Percentiles rank a stretch among this genome's conserved stretches.
These are phyloP conservation scores for Lactuca saligna DNA, from an alignment of 129 eudicot species.

Conservation along the genomic window DNA sequence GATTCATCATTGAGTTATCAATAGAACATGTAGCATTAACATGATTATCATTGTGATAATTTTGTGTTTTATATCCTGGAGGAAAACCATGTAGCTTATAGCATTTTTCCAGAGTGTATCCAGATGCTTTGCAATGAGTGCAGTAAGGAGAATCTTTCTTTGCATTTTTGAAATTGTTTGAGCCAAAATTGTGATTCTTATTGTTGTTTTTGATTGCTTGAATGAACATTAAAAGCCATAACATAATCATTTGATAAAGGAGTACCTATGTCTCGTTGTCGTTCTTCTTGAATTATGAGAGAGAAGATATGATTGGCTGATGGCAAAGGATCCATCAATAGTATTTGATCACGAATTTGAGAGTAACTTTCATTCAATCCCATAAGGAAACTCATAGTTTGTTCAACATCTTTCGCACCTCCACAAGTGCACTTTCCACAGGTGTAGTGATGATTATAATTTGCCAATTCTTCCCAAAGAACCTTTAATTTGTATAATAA, in stretches of 20 bases:
- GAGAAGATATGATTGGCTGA: neutral
- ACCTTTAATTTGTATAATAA: neutral
- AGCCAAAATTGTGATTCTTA: no score
- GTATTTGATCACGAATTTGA: conserved; percentile 1
- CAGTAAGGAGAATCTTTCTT: neutral
- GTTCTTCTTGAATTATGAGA: neutral
- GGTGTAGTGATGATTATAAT: no score
- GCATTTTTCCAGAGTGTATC: neutral
- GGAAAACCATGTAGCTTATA: neutral
- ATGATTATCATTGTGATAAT: neutral
- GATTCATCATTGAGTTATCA: no score
- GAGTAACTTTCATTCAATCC: neutral
- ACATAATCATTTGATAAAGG: neutral
- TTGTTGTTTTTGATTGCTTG: neutral
- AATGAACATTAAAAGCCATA: neutral
- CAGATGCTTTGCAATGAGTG: neutral
- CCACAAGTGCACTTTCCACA: neutral
- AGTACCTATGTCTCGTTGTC: neutral
- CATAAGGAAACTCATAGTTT: neutral
- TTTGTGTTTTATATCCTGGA: neutral
- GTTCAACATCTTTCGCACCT: neutral
- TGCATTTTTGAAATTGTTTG: neutral
- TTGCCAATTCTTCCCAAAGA: no score
- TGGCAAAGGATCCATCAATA: neutral
- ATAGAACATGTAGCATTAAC: neutral